phyloP scores from a whole-genome alignment of 805 yeast genomes.

The Ogataea methylovora region DNA sequence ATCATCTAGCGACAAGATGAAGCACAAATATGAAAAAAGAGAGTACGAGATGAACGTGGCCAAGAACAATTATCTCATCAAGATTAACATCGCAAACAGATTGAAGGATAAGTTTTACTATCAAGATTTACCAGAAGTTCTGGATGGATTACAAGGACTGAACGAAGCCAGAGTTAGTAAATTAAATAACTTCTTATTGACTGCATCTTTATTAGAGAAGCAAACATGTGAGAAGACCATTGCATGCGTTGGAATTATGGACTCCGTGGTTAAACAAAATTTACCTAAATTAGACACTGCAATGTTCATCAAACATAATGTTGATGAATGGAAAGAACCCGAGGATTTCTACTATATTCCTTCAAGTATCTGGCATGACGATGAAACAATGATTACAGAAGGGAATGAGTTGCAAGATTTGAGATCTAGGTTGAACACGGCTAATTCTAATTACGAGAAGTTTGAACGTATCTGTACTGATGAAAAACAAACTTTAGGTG shows the following conservation, averaged over 20 bases:
- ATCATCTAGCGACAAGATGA: slow-evolving; percentile 39
- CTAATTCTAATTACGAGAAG: slow-evolving; percentile 30
- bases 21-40: slow-evolving; percentile 48
- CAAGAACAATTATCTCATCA: slow-evolving; percentile 79
- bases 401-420: slow-evolving; percentile 51
- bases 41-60: slow-evolving; percentile 77
- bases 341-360: slow-evolving; percentile 80
- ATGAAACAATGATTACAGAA: slow-evolving; percentile 60
- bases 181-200: slow-evolving; percentile 59
- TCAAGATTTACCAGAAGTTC: slow-evolving; percentile 86
- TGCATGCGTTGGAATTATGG: slow-evolving; percentile 39
- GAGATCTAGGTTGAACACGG: slow-evolving; percentile 40
- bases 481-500: slow-evolving; percentile 43
- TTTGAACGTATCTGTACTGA: slow-evolving; percentile 36
- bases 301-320: slow-evolving; percentile 89
- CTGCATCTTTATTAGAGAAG: slow-evolving; percentile 55
- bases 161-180: slow-evolving; percentile 72
- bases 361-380: slow-evolving; percentile 95
- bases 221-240: slow-evolving; percentile 36
- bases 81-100: slow-evolving; percentile 79
- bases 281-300: slow-evolving; percentile 69
- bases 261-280: slow-evolving; percentile 58
- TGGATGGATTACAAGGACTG: slow-evolving; percentile 78
- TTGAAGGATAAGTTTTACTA: slow-evolving; percentile 87
- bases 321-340: slow-evolving; percentile 75